A percentile compares a stretch with the other conserved stretches of the same genome.
Evolutionary conservation across 257 asterid genomes (phyloP).

Genomic region (Parsonsia alboflavescens): DNA sequence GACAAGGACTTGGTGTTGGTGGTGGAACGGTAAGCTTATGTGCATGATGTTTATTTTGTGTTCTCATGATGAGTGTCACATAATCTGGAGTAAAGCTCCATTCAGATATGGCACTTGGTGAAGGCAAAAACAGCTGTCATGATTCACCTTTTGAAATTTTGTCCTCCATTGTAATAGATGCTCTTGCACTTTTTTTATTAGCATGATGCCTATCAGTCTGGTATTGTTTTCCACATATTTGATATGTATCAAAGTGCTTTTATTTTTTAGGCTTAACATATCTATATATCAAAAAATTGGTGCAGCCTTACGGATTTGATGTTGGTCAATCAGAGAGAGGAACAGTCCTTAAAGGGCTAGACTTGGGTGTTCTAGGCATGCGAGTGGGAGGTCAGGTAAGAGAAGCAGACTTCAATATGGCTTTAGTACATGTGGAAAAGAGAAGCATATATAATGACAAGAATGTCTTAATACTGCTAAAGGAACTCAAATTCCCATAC

Average conservation of each 20-base stretch:
- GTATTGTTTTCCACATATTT: not conserved
- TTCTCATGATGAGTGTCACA: not conserved
- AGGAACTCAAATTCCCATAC: not conserved
- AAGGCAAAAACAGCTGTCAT: not conserved
- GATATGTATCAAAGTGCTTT: not conserved
- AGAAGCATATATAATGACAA: not conserved
- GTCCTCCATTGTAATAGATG: not conserved
- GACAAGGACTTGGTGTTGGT: conserved; percentile 90
- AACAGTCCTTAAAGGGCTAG: conserved; percentile 81
- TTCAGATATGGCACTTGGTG: not conserved
- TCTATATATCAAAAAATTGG: conserved; percentile 7
- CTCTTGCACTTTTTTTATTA: not conserved
- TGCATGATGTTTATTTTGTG: not conserved
- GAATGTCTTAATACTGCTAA: not conserved
- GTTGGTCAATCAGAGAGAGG: conserved; percentile 90
- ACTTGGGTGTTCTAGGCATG: conserved; percentile 95
- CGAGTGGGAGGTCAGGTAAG: conserved; percentile 95
- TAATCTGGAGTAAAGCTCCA: conserved; percentile 1
- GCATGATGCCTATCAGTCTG: not conserved
- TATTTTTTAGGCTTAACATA: conserved; percentile 8
- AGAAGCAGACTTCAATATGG: conserved; percentile 13
- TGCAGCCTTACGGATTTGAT: conserved; percentile 94
- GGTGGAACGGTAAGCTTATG: conserved; percentile 80
- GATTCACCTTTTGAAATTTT: not conserved
- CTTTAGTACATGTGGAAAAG: not conserved